Conservation (phyloP, 805 yeast genomes). For the Yarrowia phangngaensis region DNA sequence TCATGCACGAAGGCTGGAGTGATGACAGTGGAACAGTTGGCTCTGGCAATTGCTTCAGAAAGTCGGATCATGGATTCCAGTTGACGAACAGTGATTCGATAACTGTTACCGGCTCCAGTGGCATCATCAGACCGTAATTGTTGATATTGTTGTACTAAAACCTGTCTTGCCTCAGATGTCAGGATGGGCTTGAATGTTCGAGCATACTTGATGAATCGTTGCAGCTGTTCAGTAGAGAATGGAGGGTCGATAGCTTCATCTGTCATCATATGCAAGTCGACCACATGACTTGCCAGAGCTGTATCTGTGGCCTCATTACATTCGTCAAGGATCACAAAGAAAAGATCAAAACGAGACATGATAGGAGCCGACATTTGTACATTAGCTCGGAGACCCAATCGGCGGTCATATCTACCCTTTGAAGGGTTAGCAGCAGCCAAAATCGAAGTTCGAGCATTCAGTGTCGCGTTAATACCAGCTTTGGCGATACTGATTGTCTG, state of each 20-base stretch:
- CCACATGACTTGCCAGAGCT: conserved; percentile 86
- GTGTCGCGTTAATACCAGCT: conserved; percentile 97
- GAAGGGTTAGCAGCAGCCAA: conserved; percentile 98
- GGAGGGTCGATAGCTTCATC: conserved; percentile 91
- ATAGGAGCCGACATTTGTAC: conserved; percentile 96
- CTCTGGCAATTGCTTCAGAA: conserved; percentile 94
- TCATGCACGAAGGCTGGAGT: conserved; percentile 85
- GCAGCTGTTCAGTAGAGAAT: conserved; percentile 78
- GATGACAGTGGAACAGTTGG: conserved; percentile 87
- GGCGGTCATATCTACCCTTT: conserved; percentile 93
- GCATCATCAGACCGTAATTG: conserved; percentile 87
- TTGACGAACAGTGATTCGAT: conserved; percentile 95
- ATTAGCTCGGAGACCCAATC: conserved; percentile 76
- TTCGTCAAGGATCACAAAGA: conserved; percentile 91
- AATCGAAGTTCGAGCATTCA: conserved; percentile 94
- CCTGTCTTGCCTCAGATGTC: conserved; percentile 75
- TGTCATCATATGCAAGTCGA: conserved; percentile 82
- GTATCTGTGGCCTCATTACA: conserved; percentile 89
- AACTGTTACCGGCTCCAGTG: conserved; percentile 76
- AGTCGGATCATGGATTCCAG: conserved; percentile 89
- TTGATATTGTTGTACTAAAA: conserved; percentile 72
- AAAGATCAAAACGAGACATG: conserved; percentile 95
- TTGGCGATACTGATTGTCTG: conserved; percentile 97
- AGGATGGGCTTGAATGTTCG: conserved; percentile 86
- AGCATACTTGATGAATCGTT: conserved; percentile 87